phyloP scores from a whole-genome alignment of 2,329 filamentous ascomycete genomes.

The Camillea tinctor region DNA sequence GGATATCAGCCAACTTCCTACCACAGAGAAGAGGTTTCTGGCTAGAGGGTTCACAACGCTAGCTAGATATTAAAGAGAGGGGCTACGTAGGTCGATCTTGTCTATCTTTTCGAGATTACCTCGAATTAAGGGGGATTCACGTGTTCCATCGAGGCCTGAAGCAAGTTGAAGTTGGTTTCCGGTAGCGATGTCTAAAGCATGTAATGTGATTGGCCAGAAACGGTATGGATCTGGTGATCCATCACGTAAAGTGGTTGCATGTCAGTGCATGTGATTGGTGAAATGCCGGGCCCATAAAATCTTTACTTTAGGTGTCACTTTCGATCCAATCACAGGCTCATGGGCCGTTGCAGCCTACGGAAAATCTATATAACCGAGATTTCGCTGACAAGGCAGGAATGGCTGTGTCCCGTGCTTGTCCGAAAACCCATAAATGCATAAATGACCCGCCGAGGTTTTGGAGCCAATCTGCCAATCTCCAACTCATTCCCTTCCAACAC shows the following conservation, averaged over 20 bases:
- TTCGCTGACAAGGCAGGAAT: background rate
- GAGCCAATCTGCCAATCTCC: too few species aligned
- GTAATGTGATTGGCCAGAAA: background rate
- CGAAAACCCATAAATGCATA: too few species aligned
- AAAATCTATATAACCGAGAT: too few species aligned
- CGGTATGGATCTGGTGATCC: background rate
- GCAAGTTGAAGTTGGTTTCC: background rate
- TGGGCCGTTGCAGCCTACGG: too few species aligned
- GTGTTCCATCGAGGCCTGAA: background rate
- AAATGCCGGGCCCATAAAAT: background rate
- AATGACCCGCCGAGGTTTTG: too few species aligned
- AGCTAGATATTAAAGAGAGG: background rate
- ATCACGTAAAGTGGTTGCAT: background rate
- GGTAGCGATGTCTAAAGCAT: background rate
- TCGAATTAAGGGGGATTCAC: background rate
- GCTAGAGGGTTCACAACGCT: constrained; percentile 2
- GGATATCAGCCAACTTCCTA: constrained; percentile 2
- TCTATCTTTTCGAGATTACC: too few species aligned
- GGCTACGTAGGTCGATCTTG: background rate
- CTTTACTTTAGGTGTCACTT: too few species aligned
- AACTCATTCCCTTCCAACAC: too few species aligned
- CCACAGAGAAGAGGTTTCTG: background rate
- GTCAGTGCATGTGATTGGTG: too few species aligned
- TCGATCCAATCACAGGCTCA: too few species aligned
- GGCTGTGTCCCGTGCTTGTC: too few species aligned